These are phyloP conservation scores for Fusarium buxicola DNA, from an alignment of 2,329 filamentous ascomycete species.

Conservation along the genomic window DNA sequence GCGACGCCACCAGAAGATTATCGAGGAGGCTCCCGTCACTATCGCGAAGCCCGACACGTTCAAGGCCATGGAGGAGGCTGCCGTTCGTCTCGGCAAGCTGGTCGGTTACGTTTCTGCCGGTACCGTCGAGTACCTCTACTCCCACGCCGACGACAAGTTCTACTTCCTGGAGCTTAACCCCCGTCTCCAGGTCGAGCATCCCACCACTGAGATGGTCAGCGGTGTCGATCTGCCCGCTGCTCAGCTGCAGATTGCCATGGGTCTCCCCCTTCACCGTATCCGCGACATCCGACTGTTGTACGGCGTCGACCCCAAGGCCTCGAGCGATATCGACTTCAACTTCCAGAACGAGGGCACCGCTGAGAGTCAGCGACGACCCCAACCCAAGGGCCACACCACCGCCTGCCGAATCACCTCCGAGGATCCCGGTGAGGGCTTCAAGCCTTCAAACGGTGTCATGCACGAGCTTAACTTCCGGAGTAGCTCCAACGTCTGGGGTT, in stretches of 20 bases:
- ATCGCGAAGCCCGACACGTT: slow-evolving; percentile 92
- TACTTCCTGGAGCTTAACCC: slow-evolving; percentile 99
- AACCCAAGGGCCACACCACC: slow-evolving; percentile 95
- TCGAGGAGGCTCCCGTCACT: slow-evolving; percentile 97
- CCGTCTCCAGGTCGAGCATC: slow-evolving; percentile 99
- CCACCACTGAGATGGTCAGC: slow-evolving; percentile 98
- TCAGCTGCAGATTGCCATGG: slow-evolving; percentile 99
- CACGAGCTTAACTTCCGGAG: slow-evolving; percentile 99
- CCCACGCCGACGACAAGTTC: slow-evolving; percentile 97
- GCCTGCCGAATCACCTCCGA: slow-evolving; percentile 99
- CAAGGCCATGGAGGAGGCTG: slow-evolving; percentile 95
- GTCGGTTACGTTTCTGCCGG: slow-evolving; percentile 99
- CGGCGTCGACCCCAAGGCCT: slow-evolving; percentile 89
- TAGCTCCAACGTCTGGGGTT: slow-evolving; percentile 99
- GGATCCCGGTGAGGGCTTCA: slow-evolving; percentile 98
- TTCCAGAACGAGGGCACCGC: slow-evolving; percentile 89
- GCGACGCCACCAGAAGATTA: slow-evolving; percentile 99
- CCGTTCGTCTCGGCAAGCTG: slow-evolving; percentile 90
- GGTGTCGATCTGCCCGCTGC: slow-evolving; percentile 97
- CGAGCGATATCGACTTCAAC: slow-evolving; percentile 93
- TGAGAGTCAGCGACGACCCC: slow-evolving; percentile 87
- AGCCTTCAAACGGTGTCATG: slow-evolving; percentile 98
- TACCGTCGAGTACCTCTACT: slow-evolving; percentile 99
- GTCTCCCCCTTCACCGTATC: slow-evolving; percentile 93
- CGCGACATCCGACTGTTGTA: slow-evolving; percentile 96